Evolutionary conservation across 805 yeast species (phyloP).

Genomic region (Ogataea wickerhamii): DNA sequence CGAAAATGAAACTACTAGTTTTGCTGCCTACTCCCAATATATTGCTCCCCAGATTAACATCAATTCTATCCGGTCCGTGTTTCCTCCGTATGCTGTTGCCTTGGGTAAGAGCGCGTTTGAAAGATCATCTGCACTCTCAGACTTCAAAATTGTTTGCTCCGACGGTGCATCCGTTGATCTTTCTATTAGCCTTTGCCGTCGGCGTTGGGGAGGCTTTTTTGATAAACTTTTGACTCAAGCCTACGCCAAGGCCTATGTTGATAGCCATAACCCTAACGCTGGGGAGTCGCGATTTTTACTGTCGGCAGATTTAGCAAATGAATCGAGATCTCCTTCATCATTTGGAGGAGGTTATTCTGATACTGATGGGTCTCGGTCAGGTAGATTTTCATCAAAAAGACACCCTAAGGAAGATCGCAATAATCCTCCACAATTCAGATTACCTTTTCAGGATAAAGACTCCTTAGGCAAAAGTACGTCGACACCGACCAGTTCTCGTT

Average conservation of each 20-base stretch:
- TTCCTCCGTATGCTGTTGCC: constrained; percentile 75
- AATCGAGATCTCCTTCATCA: too few species aligned
- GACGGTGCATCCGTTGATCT: constrained; percentile 68
- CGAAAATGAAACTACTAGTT: constrained; percentile 32
- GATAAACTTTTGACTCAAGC: constrained; percentile 58
- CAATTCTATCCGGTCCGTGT: constrained; percentile 63
- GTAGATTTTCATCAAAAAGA: not conserved
- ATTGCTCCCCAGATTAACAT: constrained; percentile 69
- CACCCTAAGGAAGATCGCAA: constrained; percentile 15
- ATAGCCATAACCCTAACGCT: constrained; percentile 10
- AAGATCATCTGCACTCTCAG: constrained; percentile 59
- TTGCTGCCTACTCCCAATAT: constrained; percentile 70
- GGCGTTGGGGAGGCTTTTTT: constrained; percentile 76
- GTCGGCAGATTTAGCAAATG: too few species aligned
- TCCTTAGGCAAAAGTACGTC: constrained; percentile 13
- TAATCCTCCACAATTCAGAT: constrained; percentile 53
- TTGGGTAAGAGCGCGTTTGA: constrained; percentile 73
- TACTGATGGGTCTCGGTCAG: too few species aligned
- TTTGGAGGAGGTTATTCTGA: too few species aligned
- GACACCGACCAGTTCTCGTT: constrained; percentile 8
- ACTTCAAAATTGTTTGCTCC: constrained; percentile 66
- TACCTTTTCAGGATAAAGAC: constrained; percentile 60
- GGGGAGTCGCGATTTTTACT: too few species aligned
- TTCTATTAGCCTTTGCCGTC: constrained; percentile 57
- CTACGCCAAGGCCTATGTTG: constrained; percentile 54